Evolutionary conservation across 305 asterid genomes (phyloP).

Genomic region (Solanum hybrid): DNA sequence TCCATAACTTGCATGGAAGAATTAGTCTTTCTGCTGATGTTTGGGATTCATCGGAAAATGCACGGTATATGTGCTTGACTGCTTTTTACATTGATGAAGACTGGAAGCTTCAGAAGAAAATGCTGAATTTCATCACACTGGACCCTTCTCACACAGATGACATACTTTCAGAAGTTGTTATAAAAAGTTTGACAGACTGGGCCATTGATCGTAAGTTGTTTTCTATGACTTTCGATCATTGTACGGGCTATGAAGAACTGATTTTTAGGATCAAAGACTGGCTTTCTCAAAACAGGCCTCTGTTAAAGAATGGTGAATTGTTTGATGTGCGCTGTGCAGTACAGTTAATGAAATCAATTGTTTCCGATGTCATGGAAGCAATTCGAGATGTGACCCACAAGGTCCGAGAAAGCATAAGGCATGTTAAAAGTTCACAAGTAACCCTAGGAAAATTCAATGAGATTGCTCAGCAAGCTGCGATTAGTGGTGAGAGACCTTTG

Average conservation of each 20-base stretch:
- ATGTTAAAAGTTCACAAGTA: slow-evolving; percentile 58
- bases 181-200: slow-evolving; percentile 75
- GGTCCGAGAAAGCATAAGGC: slow-evolving; percentile 61
- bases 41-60: slow-evolving; percentile 64
- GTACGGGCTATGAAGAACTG: slow-evolving; percentile 47
- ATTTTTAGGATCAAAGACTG: slow-evolving; percentile 65
- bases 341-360: slow-evolving; percentile 64
- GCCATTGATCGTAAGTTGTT: slow-evolving; percentile 65
- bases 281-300: slow-evolving; percentile 64
- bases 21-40: slow-evolving; percentile 63
- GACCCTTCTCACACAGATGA: slow-evolving; percentile 64
- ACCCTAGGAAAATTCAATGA: slow-evolving; percentile 54
- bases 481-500: slow-evolving; percentile 39
- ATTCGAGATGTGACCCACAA: slow-evolving; percentile 49
- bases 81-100: slow-evolving; percentile 70
- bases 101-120: slow-evolving; percentile 81
- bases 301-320: slow-evolving; percentile 60
- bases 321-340: slow-evolving; percentile 65
- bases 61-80: slow-evolving; percentile 56
- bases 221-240: slow-evolving; percentile 81
- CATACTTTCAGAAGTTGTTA: slow-evolving; percentile 57
- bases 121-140: slow-evolving; percentile 65
- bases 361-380: slow-evolving; percentile 56
- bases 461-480: slow-evolving; percentile 56
- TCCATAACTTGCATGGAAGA: slow-evolving; percentile 64